Conservation (phyloP, 2,329 filamentous ascomycete genomes). For the Talaromyces sp. region DNA sequence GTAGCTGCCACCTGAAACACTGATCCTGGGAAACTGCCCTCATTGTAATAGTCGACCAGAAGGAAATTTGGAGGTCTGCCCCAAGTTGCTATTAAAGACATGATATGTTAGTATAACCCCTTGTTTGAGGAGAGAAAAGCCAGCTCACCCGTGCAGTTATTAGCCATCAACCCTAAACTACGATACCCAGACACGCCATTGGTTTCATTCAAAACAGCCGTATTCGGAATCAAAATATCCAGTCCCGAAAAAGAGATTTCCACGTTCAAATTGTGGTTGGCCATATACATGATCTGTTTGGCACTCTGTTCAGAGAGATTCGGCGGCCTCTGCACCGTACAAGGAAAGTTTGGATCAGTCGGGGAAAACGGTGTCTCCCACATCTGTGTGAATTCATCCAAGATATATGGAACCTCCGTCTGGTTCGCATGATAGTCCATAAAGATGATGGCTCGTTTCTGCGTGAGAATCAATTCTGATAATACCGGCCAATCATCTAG, state of each 20-base stretch:
- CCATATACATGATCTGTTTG: conserved; percentile 65
- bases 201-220: conserved; percentile 63
- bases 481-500: conserved; percentile 79
- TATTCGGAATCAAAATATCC: conserved; percentile 65
- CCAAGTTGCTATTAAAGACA: conserved; percentile 52
- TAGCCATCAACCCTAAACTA: conserved; percentile 59
- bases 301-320: conserved; percentile 52
- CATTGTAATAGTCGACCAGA: conserved; percentile 81
- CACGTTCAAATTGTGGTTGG: conserved; percentile 88
- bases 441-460: conserved; percentile 71
- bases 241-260: conserved; percentile 63
- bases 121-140: conserved; percentile 16
- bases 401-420: conserved; percentile 69
- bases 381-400: conserved; percentile 82
- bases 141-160: conserved; percentile 54
- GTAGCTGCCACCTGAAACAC: conserved; percentile 69
- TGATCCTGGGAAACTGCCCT: conserved; percentile 61
- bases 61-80: conserved; percentile 68
- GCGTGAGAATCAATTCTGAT: conserved; percentile 64
- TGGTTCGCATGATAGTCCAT: conserved; percentile 83
- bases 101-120: not conserved
- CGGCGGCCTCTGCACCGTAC: conserved; percentile 70
- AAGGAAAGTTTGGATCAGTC: conserved; percentile 65
- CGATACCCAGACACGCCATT: conserved; percentile 63
- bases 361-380: conserved; percentile 90